Evolutionary conservation across 768 basidiomycete species (phyloP).

Genomic region (Kwoniella dendrophila): DNA sequence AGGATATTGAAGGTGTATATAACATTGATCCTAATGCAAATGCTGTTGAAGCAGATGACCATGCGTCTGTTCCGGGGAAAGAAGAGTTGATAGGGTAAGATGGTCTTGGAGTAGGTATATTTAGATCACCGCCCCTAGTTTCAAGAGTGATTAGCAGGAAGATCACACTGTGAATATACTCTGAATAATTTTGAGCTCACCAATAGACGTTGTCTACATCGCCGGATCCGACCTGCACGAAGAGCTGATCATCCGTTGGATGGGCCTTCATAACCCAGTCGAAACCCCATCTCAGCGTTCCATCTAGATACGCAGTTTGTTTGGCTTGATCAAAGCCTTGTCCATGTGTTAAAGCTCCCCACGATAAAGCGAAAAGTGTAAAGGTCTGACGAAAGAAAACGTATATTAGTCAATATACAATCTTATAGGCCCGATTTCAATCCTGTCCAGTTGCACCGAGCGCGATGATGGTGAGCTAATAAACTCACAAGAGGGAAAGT

Average conservation of each 20-base stretch:
- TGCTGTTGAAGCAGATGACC: constrained; percentile 79
- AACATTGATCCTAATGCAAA: constrained; percentile 83
- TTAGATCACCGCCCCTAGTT: constrained; percentile 61
- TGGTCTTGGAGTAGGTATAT: constrained; percentile 73
- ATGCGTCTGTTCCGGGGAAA: constrained; percentile 83
- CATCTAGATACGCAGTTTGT: constrained; percentile 88
- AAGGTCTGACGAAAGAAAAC: constrained; percentile 63
- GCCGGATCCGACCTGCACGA: constrained; percentile 72
- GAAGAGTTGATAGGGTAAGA: constrained; percentile 77
- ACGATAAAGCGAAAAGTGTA: constrained; percentile 80
- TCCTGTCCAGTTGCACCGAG: too few relatives aligned
- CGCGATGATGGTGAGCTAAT: background rate
- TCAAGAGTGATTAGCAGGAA: background rate
- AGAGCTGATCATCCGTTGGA: constrained; percentile 70
- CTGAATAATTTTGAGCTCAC: constrained; percentile 65
- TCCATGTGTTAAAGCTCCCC: constrained; percentile 85
- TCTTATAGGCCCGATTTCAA: too few relatives aligned
- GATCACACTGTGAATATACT: background rate
- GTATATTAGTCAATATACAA: too few relatives aligned
- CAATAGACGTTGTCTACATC: constrained; percentile 77
- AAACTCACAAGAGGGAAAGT: constrained; percentile 74
- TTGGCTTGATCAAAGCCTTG: constrained; percentile 81
- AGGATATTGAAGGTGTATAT: constrained; percentile 65
- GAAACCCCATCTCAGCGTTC: constrained; percentile 84
- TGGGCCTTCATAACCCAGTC: constrained; percentile 95